Evolutionary conservation across 2,329 filamentous ascomycete genomes (phyloP).

Genomic region (Amauroascus niger): DNA sequence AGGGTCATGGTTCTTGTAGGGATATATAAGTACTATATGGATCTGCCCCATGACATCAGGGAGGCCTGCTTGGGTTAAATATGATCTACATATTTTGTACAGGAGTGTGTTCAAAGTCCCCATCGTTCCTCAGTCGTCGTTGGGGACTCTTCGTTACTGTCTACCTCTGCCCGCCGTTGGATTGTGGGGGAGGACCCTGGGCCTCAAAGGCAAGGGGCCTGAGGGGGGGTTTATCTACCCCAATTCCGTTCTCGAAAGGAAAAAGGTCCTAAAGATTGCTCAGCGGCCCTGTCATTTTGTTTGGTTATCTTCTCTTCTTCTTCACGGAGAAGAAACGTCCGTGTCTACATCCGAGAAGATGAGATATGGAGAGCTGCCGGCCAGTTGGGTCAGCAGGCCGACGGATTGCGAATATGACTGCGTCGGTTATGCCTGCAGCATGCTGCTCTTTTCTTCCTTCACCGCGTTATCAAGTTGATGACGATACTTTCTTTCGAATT

Average conservation of each 20-base stretch:
- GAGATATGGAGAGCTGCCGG: neutral
- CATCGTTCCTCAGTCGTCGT: neutral
- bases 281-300: neutral
- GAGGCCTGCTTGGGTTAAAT: neutral
- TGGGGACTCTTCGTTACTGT: too few relatives aligned
- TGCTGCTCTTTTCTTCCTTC: neutral
- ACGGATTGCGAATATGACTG: conserved; percentile 1
- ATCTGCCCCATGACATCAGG: neutral
- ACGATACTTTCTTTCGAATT: neutral
- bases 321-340: too few relatives aligned
- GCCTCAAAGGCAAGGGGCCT: too few relatives aligned
- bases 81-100: too few relatives aligned
- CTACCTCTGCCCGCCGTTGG: too few relatives aligned
- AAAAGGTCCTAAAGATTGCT: neutral
- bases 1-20: neutral
- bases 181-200: too few relatives aligned
- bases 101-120: neutral
- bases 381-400: neutral
- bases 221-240: too few relatives aligned
- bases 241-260: too few relatives aligned
- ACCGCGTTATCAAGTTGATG: neutral
- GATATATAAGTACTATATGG: neutral
- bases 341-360: neutral
- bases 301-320: too few relatives aligned
- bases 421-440: neutral